Base-by-base conservation (phyloP, 208 protist species). In the Herpetomonas tarakana region DNA sequence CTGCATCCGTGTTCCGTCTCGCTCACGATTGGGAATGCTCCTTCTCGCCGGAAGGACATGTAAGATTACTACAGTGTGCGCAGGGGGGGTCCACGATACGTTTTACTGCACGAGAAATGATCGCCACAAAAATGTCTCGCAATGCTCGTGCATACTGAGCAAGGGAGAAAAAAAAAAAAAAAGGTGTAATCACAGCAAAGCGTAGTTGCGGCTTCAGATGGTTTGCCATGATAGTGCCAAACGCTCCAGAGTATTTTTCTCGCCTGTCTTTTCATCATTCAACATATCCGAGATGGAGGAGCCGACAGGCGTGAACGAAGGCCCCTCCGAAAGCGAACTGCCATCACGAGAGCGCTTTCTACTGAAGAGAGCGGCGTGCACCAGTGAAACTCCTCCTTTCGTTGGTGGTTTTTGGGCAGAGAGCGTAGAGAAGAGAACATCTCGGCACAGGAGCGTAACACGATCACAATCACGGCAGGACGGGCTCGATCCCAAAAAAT, bases 381-480 rank as follows among this genome's bases (percentile, higher is more conserved):
- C 49, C n/a, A 21, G 2, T 68, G 2, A 19, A 16, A 39, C 16
- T 2, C 9, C 24, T 31, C 1, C 6, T 24, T n/a, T 56, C 49
- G 9, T 12, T 21, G 54, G 7, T 45, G 35, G 30, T 29, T 61
- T 58, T 38, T 52, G 22, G 19, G 28, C 63, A 22, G 35, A 21
- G 30, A 39, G 61, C 24, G 74, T 68, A 24, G 74, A 69, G 45
- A 83, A 79, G 41, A 84, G 27, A 30, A 67, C 63, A 76, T 72
- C 74, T 22, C 86, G 66, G 50, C 81, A 86, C 11, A 93, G 50
- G 39, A 78, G 66, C 3, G 80, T 86, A 2, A 93, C 62, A 54
- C 85, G 80, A 45, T 90, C 83, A 52, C 83, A 88, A 71, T 88
- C 81, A 16, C 86, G 86, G 49, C 76, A 86, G 0, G 83, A 76